These are phyloP conservation scores for Nitzschia inconspicua DNA, from an alignment of 108 stramenopile species.

Conservation along the genomic window DNA sequence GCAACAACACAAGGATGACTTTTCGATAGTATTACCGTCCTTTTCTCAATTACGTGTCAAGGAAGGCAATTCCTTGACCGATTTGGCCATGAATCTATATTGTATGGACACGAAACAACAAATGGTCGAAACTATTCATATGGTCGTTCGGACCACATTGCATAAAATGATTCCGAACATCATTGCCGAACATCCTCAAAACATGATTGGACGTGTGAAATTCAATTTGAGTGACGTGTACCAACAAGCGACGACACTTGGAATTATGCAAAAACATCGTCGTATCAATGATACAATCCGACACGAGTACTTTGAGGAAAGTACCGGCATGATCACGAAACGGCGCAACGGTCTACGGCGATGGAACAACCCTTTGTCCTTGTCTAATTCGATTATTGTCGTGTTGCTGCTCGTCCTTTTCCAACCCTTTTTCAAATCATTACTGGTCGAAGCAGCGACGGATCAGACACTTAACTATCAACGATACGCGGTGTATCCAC, in stretches of 20 bases:
- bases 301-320: conserved; percentile 41
- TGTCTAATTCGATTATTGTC: too few species aligned
- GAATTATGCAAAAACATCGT: conserved; percentile 36
- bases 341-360: too few species aligned
- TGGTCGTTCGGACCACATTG: conserved; percentile 26
- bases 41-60: conserved; percentile 50
- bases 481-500: conserved; percentile 62
- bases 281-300: conserved; percentile 37
- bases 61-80: conserved; percentile 48
- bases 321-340: conserved; percentile 40
- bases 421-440: too few species aligned
- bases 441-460: too few species aligned
- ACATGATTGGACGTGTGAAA: conserved; percentile 16
- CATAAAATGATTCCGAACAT: conserved; percentile 30
- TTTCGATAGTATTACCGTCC: conserved; percentile 30
- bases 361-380: too few species aligned
- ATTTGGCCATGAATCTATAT: conserved; percentile 40
- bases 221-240: conserved; percentile 38
- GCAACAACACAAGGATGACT: conserved; percentile 38
- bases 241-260: conserved; percentile 32
- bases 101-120: conserved; percentile 36
- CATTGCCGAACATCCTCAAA: conserved; percentile 29
- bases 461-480: too few species aligned
- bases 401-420: too few species aligned
- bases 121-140: conserved; percentile 6